These are phyloP conservation scores for Pythium myriotylum DNA, from an alignment of 352 stramenopile genomes.

Conservation along the genomic window DNA sequence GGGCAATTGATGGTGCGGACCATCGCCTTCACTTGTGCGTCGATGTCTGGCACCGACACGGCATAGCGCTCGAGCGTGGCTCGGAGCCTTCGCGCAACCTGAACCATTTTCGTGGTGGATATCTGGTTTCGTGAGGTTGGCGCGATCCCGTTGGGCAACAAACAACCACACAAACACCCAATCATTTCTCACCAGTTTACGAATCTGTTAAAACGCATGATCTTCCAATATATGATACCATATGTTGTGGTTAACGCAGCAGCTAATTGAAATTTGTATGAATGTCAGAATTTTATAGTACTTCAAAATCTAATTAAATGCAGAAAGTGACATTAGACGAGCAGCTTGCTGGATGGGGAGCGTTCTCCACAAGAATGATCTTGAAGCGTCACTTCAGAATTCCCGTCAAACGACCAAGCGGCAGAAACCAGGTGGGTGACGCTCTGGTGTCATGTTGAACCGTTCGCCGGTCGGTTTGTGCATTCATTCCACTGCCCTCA, in stretches of 20 bases:
- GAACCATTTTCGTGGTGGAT: slow-evolving; percentile 46
- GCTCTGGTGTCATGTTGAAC: slow-evolving; percentile 20
- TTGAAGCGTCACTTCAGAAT: slow-evolving; percentile 32
- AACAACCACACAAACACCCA: too few species aligned
- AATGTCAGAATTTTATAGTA: too few species aligned
- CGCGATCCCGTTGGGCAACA: too few species aligned
- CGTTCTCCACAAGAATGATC: slow-evolving; percentile 28
- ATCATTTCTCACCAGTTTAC: too few species aligned
- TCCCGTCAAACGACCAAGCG: slow-evolving; percentile 21
- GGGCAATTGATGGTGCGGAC: slow-evolving; percentile 61
- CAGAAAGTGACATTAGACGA: too few species aligned
- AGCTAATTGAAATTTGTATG: too few species aligned
- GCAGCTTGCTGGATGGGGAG: too few species aligned
- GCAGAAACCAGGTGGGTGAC: slow-evolving; percentile 17
- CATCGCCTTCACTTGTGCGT: slow-evolving; percentile 76
- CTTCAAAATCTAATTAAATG: too few species aligned
- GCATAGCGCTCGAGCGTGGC: slow-evolving; percentile 40
- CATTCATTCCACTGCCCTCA: slow-evolving; percentile 14
- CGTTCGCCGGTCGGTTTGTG: slow-evolving; percentile 26
- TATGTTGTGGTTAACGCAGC: too few species aligned
- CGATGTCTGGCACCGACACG: slow-evolving; percentile 43
- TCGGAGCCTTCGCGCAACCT: slow-evolving; percentile 56
- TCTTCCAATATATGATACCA: too few species aligned
- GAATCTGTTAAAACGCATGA: neutral
- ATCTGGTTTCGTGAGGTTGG: neutral